Base-by-base conservation (phyloP, 176 grass and related monocot genomes). In the Leersia perrieri region DNA sequence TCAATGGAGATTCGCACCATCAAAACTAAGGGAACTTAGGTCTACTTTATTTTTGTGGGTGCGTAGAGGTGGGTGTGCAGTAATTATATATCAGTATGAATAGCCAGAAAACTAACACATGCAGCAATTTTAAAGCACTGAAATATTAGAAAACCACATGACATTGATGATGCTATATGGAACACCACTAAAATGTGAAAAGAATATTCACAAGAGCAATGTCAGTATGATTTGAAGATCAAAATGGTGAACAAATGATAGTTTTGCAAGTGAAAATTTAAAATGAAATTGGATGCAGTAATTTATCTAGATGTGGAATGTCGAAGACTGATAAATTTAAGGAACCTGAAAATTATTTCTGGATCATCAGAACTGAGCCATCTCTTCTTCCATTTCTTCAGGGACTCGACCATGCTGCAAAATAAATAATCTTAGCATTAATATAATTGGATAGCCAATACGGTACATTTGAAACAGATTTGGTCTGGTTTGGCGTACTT, bases 371-470 rank as follows among this genome's bases (percentile, higher is more conserved):
- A 83, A 61, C 58, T 83, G 72, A 88, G 60, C 90, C 94, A 97
- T 93, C 79, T 89, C 27, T 89, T 87, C 70, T 83, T 91, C 94
- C 90, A 94, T 75, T 82, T 88, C 45, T 91, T 88, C 83, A 97
- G 73, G 82, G 77, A 76, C 22, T 87, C 90, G 64, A 97, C 77
- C 90, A 93, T 83, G 86, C 94, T 97, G 77, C 83, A 80, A 22
- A 81, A 63, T 67, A n/a, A 65, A 77, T 65, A 68, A 79, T 65
- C 68, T 69, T 64, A 60, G 55, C 47, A 77, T 72, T 41, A 85
- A 60, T 64, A 76, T 77, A 61, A 67, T 70, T 31, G 34, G 73
- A 80, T 79, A 45, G 53, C 2, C 38, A 71, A 60, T 44, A 79
- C 35, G 27, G 1, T 70, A 74, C 60, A 79, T 27, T 68, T 68